Base-by-base conservation (phyloP, 257 asterid genomes). In the Thymus mandschuricus region DNA sequence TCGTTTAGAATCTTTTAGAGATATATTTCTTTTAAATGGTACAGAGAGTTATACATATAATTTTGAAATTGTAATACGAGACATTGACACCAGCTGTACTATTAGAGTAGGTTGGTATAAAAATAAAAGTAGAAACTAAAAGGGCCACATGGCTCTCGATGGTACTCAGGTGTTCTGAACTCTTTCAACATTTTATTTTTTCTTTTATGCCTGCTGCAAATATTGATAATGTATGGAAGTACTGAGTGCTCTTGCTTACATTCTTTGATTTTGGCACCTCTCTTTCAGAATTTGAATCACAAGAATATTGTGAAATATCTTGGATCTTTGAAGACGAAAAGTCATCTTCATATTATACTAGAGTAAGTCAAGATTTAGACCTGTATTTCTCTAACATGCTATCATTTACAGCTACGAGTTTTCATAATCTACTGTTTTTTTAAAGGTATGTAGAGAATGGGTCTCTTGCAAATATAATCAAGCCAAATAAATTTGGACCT, bases 401-500 rank as follows among this genome's bases (percentile, higher is more conserved):
- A 62, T 67, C 64, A 74, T 35, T 49, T 70, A 9, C 27, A 11
- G 67, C 48, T 38, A 3, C 7, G 34, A 10, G 10, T 50, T 63
- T 44, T 29, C 5, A 15, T 66, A 48, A 15, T 49, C 69, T 63
- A n/a, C 55, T 66, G 27, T 43, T 66, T 68, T 63, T 46, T 10
- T 64, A 70, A 84, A 94, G 99, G 88, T 95, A 89, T 63, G 98
- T 95, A 83, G 99, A 95, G 86, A 95, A 95, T 80, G 99, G 99
- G 60, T 92, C 99, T 56, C 96, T 95, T 70, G 99, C 98, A 72
- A 92, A 92, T 80, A 95, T 92, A 57, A 90, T 95, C 72, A 95
- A 92, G 82, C 99, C 99, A 71, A 95, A 89, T 79, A 95, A 95
- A 80, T 95, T 95, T 81, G 99, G 99, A 65, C 98, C 99, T 71